These are phyloP conservation scores for Citrus medica DNA, from an alignment of 345 rosid genomes.

Conservation along the genomic window DNA sequence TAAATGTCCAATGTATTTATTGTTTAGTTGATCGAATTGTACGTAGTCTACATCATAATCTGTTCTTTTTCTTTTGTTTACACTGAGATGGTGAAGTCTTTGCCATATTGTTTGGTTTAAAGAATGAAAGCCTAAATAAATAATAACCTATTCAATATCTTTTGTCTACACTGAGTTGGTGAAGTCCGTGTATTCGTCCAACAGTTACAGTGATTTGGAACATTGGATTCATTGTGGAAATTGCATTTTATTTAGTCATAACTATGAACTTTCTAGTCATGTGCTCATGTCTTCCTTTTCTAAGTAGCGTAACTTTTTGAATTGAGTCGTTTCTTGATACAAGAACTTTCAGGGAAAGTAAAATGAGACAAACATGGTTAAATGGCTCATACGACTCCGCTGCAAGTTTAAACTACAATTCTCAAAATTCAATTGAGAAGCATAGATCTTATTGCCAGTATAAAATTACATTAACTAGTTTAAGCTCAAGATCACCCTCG, in stretches of 20 bases:
- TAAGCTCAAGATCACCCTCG: neutral
- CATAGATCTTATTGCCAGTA: neutral
- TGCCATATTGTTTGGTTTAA: neutral
- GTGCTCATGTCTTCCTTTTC: no score
- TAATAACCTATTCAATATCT: no score
- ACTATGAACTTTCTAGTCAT: no score
- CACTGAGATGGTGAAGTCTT: neutral
- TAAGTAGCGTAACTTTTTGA: neutral
- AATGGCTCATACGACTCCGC: neutral
- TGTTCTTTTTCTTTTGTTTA: neutral
- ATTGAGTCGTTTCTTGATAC: neutral
- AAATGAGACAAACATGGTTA: neutral
- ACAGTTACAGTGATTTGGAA: no score
- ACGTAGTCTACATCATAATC: neutral
- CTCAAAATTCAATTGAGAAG: neutral
- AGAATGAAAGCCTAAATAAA: no score
- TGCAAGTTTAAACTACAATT: neutral
- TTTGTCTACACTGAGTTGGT: no score
- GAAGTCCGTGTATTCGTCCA: no score
- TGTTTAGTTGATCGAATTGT: neutral
- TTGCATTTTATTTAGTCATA: no score
- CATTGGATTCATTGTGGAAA: no score
- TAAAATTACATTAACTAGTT: neutral
- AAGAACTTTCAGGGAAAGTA: neutral
- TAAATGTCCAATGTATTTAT: neutral